phyloP scores from a whole-genome alignment of 2,329 filamentous ascomycete genomes.

The Microdochium trichocladiopsis region DNA sequence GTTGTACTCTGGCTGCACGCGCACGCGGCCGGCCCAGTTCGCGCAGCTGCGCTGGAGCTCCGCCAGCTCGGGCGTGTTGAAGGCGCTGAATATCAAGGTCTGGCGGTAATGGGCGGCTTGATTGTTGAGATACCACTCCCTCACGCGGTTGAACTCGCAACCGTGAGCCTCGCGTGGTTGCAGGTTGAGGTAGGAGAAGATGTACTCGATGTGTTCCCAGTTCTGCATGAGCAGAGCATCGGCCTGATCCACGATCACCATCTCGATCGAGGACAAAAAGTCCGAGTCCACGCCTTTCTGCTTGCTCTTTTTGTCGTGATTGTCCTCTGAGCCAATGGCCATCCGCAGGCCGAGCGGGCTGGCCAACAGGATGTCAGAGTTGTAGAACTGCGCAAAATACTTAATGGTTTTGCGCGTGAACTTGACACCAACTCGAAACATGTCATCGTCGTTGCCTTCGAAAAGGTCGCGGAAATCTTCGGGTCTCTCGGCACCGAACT shows the following conservation, averaged over 20 bases:
- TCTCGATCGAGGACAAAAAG: constrained; percentile 88
- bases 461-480: constrained; percentile 87
- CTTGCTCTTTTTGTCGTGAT: constrained; percentile 50
- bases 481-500: constrained; percentile 67
- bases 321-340: constrained; percentile 75
- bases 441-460: constrained; percentile 92
- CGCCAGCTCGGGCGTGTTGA: constrained; percentile 83
- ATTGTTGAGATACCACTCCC: constrained; percentile 88
- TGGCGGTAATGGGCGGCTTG: constrained; percentile 77
- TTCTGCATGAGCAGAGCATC: constrained; percentile 96
- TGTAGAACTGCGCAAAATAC: constrained; percentile 92
- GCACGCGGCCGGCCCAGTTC: constrained; percentile 75
- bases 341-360: constrained; percentile 86
- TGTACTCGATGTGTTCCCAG: constrained; percentile 91
- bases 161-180: constrained; percentile 86
- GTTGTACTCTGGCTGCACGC: constrained; percentile 61
- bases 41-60: constrained; percentile 66
- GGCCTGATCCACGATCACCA: constrained; percentile 84
- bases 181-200: constrained; percentile 85
- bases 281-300: constrained; percentile 63
- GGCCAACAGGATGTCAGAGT: constrained; percentile 88
- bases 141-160: constrained; percentile 87
- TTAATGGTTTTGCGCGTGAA: constrained; percentile 95
- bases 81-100: constrained; percentile 73
- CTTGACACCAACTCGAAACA: constrained; percentile 93